Evolutionary conservation across 441 rosid species (phyloP).

Genomic region (Mallotus repandus): DNA sequence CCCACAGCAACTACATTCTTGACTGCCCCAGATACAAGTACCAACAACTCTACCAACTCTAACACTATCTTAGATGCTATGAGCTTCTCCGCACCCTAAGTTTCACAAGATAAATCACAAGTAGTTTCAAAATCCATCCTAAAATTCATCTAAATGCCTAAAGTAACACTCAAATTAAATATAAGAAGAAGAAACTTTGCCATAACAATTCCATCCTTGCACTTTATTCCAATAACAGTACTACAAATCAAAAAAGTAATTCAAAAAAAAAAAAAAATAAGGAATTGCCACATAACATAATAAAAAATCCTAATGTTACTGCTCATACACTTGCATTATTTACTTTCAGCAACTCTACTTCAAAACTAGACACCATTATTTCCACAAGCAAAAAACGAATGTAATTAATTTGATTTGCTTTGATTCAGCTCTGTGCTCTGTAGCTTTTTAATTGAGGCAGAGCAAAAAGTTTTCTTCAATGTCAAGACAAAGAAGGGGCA

Average conservation of each 20-base stretch:
- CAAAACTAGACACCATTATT: neutral
- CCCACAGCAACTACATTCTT: too few relatives aligned
- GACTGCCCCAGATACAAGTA: too few relatives aligned
- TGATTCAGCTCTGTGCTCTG: slow-evolving; percentile 4
- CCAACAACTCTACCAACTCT: too few relatives aligned
- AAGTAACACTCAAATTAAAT: too few relatives aligned
- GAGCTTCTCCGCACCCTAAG: slow-evolving; percentile 97
- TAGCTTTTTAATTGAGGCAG: too few relatives aligned
- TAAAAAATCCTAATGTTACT: slow-evolving; percentile 15
- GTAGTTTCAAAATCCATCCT: too few relatives aligned
- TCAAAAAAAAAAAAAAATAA: neutral
- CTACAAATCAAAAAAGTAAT: slow-evolving; percentile 33
- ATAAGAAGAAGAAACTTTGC: slow-evolving; percentile 29
- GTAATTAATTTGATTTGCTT: neutral
- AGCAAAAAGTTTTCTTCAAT: slow-evolving; percentile 6
- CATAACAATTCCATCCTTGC: slow-evolving; percentile 97
- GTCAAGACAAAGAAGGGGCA: slow-evolving; percentile 23
- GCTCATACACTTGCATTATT: neutral
- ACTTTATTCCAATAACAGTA: slow-evolving; percentile 91
- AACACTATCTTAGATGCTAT: slow-evolving; percentile 97
- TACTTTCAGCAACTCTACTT: too few relatives aligned
- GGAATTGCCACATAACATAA: too few relatives aligned
- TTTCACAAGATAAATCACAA: neutral
- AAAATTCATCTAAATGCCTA: neutral
- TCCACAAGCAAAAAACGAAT: neutral